These are phyloP conservation scores for Papilionanthe hybrid DNA, from an alignment of 116 monocot genomes.

Conservation along the genomic window DNA sequence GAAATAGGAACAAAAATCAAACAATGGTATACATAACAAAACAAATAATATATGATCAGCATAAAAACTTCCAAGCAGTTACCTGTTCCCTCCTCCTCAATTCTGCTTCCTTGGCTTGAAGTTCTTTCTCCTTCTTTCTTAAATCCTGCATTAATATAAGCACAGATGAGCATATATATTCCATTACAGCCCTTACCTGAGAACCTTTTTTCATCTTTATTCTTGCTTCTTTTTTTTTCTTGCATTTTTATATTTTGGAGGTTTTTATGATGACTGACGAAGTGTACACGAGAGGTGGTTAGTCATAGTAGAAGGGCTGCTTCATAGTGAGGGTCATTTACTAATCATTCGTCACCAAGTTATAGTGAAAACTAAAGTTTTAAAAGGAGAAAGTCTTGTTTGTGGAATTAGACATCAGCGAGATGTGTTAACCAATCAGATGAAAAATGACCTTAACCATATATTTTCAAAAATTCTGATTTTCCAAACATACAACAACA, in stretches of 20 bases:
- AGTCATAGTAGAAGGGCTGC: neutral
- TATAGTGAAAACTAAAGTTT: neutral
- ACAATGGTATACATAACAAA: neutral
- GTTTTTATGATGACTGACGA: neutral
- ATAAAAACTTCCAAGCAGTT: neutral
- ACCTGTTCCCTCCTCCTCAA: slow-evolving; percentile 27
- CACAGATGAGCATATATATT: neutral
- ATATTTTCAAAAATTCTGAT: neutral
- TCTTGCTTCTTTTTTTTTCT: slow-evolving; percentile 8
- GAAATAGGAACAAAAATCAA: neutral
- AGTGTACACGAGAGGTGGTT: neutral
- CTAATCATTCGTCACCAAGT: neutral
- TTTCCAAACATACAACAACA: neutral
- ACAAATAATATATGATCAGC: neutral
- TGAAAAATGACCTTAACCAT: neutral
- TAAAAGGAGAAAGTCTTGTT: neutral
- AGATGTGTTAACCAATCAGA: neutral
- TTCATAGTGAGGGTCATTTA: neutral
- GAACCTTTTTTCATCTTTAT: neutral
- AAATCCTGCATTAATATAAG: slow-evolving; percentile 10
- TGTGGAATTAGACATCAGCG: neutral
- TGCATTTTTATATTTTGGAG: neutral
- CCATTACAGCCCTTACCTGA: neutral
- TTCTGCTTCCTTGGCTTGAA: slow-evolving; percentile 28
- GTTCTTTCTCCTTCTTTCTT: slow-evolving; percentile 22